Evolutionary conservation across 805 yeast genomes (phyloP).

Genomic region (Komagataella pseudopastoris): DNA sequence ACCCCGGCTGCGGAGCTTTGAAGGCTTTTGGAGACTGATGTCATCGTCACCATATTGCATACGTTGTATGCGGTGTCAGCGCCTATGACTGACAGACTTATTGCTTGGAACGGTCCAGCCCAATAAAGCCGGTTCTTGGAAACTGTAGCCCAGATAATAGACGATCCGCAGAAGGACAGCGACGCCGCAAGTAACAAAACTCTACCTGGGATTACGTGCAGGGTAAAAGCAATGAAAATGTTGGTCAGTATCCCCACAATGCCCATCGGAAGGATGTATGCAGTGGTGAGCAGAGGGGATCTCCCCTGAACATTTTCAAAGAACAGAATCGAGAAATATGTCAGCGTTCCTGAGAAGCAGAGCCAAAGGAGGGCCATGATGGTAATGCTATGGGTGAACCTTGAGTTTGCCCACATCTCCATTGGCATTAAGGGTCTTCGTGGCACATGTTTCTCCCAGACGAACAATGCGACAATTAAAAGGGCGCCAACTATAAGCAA

Average conservation of each 20-base stretch:
- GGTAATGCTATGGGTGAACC: conserved; percentile 25
- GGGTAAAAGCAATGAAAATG: conserved; percentile 28
- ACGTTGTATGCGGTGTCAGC: conserved; percentile 35
- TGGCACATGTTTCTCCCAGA: conserved; percentile 26
- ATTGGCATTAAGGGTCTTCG: conserved; percentile 34
- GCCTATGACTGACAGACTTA: conserved; percentile 25
- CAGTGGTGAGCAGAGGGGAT: conserved; percentile 26
- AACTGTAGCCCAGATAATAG: conserved; percentile 29
- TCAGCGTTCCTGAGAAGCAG: conserved; percentile 24
- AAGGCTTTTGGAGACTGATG: conserved; percentile 21
- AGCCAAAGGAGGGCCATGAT: conserved; percentile 26
- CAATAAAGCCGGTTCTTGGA: conserved; percentile 22
- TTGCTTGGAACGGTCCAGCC: conserved; percentile 31
- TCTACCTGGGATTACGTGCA: conserved; percentile 29
- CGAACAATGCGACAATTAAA: conserved; percentile 17
- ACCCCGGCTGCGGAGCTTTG: conserved; percentile 36
- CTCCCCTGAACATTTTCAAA: conserved; percentile 25
- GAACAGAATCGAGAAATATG: conserved; percentile 25
- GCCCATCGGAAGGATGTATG: conserved; percentile 29
- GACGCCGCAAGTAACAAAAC: conserved; percentile 21
- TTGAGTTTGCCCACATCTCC: conserved; percentile 22
- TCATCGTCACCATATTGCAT: conserved; percentile 25
- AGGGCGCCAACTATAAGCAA: conserved; percentile 24
- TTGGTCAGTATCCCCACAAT: conserved; percentile 27
- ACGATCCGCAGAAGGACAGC: conserved; percentile 19